Percentiles rank a stretch among this genome's conserved stretches.
Evolutionary conservation across 2,329 filamentous ascomycete genomes (phyloP).

Genomic region (Exophiala oligosperma): DNA sequence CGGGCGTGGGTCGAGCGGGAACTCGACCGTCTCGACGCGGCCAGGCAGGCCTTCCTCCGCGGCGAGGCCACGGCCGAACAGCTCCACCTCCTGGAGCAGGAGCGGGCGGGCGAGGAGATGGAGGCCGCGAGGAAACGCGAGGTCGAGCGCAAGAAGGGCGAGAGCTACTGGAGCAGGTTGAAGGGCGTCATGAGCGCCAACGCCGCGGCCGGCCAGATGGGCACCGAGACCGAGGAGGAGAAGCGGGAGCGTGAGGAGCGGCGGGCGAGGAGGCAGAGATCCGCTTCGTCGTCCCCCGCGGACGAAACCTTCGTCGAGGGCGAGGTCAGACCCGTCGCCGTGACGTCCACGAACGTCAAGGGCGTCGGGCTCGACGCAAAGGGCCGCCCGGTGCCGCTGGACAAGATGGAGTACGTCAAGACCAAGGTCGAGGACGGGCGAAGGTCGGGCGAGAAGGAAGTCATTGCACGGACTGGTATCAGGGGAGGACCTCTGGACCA

Average conservation of each 20-base stretch:
- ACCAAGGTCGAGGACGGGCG: constrained; percentile 10
- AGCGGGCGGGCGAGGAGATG: constrained; percentile 45
- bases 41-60: constrained; percentile 42
- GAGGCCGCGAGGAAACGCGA: constrained; percentile 43
- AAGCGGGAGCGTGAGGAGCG: constrained; percentile 11
- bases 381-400: constrained; percentile 27
- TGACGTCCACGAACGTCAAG: constrained; percentile 15
- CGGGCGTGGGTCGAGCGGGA: constrained; percentile 60
- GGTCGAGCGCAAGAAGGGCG: constrained; percentile 40
- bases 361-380: constrained; percentile 30
- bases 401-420: constrained; percentile 23
- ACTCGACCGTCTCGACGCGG: constrained; percentile 42
- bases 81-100: constrained; percentile 45
- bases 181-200: constrained; percentile 21
- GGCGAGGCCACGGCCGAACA: constrained; percentile 43
- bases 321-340: constrained; percentile 15
- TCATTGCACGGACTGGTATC: constrained; percentile 1
- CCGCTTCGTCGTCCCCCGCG: neutral
- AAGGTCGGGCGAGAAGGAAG: constrained; percentile 8
- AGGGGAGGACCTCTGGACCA: constrained; percentile 25
- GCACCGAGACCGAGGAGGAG: constrained; percentile 19
- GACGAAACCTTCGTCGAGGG: constrained; percentile 17
- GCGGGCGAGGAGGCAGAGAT: constrained; percentile 5
- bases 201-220: constrained; percentile 23
- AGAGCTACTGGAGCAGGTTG: constrained; percentile 29